Evolutionary conservation across 1,284 basidiomycete genomes (phyloP).

Genomic region (Erythrobasidium hasegawianum): DNA sequence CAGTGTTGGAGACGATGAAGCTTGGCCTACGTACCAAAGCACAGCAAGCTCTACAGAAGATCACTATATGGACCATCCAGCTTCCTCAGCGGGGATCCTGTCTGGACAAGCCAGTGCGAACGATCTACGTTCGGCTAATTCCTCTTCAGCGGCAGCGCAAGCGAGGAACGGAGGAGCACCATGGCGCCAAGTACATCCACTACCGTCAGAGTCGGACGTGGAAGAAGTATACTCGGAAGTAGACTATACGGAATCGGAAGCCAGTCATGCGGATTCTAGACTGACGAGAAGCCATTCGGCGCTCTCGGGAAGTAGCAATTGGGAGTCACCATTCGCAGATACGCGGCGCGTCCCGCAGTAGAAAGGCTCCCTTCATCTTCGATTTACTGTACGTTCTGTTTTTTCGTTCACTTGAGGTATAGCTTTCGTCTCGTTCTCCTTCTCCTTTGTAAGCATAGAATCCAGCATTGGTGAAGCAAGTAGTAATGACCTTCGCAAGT

Average conservation of each 20-base stretch:
- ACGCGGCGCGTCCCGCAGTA: conserved; percentile 20
- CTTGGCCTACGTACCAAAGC: conserved; percentile 27
- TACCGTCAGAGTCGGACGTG: conserved; percentile 20
- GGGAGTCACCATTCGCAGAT: conserved; percentile 28
- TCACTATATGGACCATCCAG: conserved; percentile 31
- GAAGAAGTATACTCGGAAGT: conserved; percentile 25
- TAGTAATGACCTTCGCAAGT: too few relatives aligned
- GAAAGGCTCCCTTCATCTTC: neutral
- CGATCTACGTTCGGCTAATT: neutral
- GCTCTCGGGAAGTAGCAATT: neutral
- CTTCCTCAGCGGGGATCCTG: conserved; percentile 19
- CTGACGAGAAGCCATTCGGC: conserved; percentile 4
- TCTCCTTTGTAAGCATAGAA: too few relatives aligned
- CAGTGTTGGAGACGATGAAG: conserved; percentile 7
- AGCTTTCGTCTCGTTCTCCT: too few relatives aligned
- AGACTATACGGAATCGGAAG: conserved; percentile 2
- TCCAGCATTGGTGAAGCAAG: too few relatives aligned
- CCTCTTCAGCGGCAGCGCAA: neutral
- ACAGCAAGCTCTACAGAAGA: conserved; percentile 31
- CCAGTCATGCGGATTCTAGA: neutral
- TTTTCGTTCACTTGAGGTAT: too few relatives aligned
- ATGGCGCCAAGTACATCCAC: neutral
- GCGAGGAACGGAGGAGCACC: neutral
- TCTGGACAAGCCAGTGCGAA: neutral
- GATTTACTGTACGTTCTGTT: neutral